These are phyloP conservation scores for Solanum sejunctum DNA, from an alignment of 257 asterid species.

Conservation along the genomic window DNA sequence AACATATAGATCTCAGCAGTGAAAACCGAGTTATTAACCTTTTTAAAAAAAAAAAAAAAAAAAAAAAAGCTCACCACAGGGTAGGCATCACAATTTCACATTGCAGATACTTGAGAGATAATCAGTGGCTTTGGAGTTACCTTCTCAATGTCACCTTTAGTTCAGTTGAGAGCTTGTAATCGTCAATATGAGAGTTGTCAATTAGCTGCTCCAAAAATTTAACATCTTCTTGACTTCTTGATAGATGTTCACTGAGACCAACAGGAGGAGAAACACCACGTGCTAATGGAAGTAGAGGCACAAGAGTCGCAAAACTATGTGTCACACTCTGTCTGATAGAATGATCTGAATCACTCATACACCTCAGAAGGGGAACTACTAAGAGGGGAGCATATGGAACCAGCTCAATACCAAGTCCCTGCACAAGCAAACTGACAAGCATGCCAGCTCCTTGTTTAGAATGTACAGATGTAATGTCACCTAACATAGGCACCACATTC, in stretches of 20 bases:
- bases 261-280: slow-evolving; percentile 75
- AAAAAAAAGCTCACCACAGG: neutral
- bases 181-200: slow-evolving; percentile 94
- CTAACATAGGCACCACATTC: slow-evolving; percentile 86
- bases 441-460: slow-evolving; percentile 99
- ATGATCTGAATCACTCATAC: slow-evolving; percentile 91
- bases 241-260: slow-evolving; percentile 66
- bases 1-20: neutral
- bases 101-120: neutral
- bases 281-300: slow-evolving; percentile 94
- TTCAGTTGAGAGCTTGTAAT: slow-evolving; percentile 78
- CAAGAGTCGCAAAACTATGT: slow-evolving; percentile 93
- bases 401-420: slow-evolving; percentile 89
- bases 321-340: slow-evolving; percentile 99
- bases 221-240: slow-evolving; percentile 83
- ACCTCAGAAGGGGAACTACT: slow-evolving; percentile 91
- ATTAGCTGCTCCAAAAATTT: slow-evolving; percentile 92
- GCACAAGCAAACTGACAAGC: slow-evolving; percentile 98
- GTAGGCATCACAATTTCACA: neutral
- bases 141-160: slow-evolving; percentile 85
- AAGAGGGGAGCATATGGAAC: slow-evolving; percentile 94
- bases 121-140: slow-evolving; percentile 20
- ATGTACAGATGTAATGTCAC: slow-evolving; percentile 78
- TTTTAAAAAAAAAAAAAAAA: neutral
- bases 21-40: neutral